Evolutionary conservation across 2,329 filamentous ascomycete genomes (phyloP), one percentile per base, ranked within the genome.

Genomic region (Stagonosporopsis tanaceti): DNA sequence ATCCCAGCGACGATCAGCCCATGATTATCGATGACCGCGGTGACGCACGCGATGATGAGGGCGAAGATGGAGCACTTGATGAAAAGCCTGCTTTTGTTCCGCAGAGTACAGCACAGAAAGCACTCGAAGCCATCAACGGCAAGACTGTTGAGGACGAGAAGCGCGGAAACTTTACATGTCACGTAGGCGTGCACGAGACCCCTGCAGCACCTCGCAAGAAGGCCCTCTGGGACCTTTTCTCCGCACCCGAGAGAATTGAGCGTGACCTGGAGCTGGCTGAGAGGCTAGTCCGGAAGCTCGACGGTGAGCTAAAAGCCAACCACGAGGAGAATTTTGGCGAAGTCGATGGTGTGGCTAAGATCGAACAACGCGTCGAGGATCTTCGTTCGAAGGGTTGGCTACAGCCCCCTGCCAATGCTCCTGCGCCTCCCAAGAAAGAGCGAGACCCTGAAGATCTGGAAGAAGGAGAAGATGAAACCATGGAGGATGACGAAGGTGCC

Each of bases 71-170:
- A 42, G 76, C 81, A 65, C 81, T 85, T 38, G 81, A 83, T 15
- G 85, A 85, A 53, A 83, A 86, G 30, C 79, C 84, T 20, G 66
- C 63, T 20, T 63, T 71, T 20, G 55, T 69, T 2, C 69, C 69
- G 17, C 64, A 71, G 22, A 77, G 74, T 32, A 90, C 89, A 2
- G 92, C 93, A 0, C 91, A 97, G 42, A 94, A 91, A 71, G 94
- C 94, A 1, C 84, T 97, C 0, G 92, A 95, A 60, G 92, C 93
- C n/a, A 89, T 99, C 68, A 98, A 99, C 70, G 92, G 93, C 66
- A 98, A 99, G 81, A 97, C 93, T 0, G 96, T 99, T 60, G 92
- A 96, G 70, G 95, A 99, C 72, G 90, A 96, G 65, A 88, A 90
- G 45, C 90, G 94, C 48, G 95, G 95, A 38, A 95, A 99, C 74